A percentile compares a stretch with the other conserved stretches of the same genome.
Evolutionary conservation across 2,329 filamentous ascomycete species (phyloP).

Genomic region (Neurospora sp.): DNA sequence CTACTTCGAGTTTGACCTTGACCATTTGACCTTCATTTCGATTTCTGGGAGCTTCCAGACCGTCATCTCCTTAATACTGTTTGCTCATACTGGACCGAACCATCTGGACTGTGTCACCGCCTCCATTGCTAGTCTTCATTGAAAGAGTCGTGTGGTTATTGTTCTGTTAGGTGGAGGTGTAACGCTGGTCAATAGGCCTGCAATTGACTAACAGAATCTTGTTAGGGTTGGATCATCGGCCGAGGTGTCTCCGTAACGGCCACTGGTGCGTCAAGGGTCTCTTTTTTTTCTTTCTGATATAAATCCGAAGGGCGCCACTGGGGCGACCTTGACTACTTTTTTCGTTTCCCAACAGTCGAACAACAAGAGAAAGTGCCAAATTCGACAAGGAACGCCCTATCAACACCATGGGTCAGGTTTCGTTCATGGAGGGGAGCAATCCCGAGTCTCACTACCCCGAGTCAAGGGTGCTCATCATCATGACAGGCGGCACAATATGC

Average conservation of each 20-base stretch:
- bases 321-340: not conserved
- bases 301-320: not conserved
- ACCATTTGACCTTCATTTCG: not conserved
- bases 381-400: not conserved
- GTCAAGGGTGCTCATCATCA: conserved; percentile 77
- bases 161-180: not conserved
- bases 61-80: not conserved
- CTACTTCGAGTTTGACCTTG: not conserved
- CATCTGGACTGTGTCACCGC: not conserved
- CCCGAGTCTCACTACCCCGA: conserved; percentile 40
- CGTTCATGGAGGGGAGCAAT: conserved; percentile 12
- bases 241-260: not conserved
- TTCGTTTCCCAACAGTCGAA: not conserved
- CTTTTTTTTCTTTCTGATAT: not conserved
- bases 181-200: not conserved
- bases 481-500: conserved; percentile 84
- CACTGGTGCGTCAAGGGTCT: not conserved
- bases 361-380: not conserved
- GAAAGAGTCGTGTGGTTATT: not conserved
- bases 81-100: not conserved
- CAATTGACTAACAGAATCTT: not conserved
- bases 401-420: conserved; percentile 13
- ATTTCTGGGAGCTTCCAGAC: not conserved
- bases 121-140: not conserved
- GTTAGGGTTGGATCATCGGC: not conserved